Conservation (phyloP, 2,329 filamentous ascomycete genomes). For the Alternaria rosae region DNA sequence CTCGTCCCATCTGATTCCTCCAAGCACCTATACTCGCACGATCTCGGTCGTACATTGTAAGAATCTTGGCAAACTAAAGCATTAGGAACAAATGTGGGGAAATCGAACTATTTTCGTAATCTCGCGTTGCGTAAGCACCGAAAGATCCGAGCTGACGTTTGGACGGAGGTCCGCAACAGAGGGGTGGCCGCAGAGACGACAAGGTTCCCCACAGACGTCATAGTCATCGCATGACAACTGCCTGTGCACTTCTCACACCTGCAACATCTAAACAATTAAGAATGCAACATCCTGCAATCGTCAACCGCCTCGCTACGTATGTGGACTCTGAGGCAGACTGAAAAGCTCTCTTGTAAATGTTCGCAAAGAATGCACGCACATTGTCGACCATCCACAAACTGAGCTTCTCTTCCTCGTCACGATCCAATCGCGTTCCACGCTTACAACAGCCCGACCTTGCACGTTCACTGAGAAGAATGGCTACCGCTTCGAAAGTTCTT, state of each 20-base stretch:
- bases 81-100: neutral
- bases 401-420: neutral
- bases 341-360: neutral
- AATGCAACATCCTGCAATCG: neutral
- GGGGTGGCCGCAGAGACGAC: neutral
- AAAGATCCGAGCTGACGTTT: slow-evolving; percentile 2
- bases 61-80: neutral
- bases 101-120: neutral
- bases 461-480: slow-evolving; percentile 31
- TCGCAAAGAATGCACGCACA: neutral
- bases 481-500: slow-evolving; percentile 46
- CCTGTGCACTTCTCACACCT: neutral
- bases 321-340: neutral
- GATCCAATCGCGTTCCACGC: neutral
- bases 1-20: neutral
- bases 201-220: slow-evolving; percentile 15
- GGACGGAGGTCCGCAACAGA: neutral
- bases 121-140: slow-evolving; percentile 5
- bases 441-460: neutral
- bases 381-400: neutral
- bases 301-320: neutral
- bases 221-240: neutral
- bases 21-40: neutral
- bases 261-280: neutral
- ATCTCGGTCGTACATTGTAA: neutral